Conservation (phyloP, 768 basidiomycete species). For the Lactifluus subvellereus region DNA sequence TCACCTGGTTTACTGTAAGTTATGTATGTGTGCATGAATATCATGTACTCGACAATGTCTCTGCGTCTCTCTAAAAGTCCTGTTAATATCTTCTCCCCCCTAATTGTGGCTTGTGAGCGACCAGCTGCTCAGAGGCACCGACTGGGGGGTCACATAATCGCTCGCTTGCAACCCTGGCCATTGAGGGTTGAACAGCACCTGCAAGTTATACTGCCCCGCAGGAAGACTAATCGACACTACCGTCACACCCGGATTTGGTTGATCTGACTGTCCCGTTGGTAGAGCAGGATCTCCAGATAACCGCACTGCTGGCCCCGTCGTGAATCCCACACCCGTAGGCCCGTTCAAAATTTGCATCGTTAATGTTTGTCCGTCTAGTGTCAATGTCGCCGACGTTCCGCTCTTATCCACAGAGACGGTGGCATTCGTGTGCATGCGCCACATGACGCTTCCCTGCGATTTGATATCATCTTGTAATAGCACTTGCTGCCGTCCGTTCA, state of each 20-base stretch:
- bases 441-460: constrained; percentile 54
- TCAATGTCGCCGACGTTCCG: constrained; percentile 69
- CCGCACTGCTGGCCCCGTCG: constrained; percentile 48
- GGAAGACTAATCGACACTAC: constrained; percentile 67
- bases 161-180: constrained; percentile 66
- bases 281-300: constrained; percentile 55
- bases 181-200: constrained; percentile 92
- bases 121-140: constrained; percentile 72
- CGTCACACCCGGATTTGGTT: constrained; percentile 69
- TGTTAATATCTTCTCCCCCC: background rate
- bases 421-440: constrained; percentile 97
- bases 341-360: constrained; percentile 61
- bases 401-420: constrained; percentile 50
- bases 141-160: constrained; percentile 60
- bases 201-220: constrained; percentile 68
- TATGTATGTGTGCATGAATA: too few relatives aligned
- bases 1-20: too few relatives aligned
- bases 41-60: background rate
- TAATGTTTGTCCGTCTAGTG: constrained; percentile 63
- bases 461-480: constrained; percentile 90
- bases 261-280: constrained; percentile 56
- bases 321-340: constrained; percentile 60
- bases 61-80: background rate
- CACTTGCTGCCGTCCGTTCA: constrained; percentile 84
- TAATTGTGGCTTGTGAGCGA: constrained; percentile 70